Conservation (phyloP, 345 rosid genomes). For the Sonneratia alba region DNA sequence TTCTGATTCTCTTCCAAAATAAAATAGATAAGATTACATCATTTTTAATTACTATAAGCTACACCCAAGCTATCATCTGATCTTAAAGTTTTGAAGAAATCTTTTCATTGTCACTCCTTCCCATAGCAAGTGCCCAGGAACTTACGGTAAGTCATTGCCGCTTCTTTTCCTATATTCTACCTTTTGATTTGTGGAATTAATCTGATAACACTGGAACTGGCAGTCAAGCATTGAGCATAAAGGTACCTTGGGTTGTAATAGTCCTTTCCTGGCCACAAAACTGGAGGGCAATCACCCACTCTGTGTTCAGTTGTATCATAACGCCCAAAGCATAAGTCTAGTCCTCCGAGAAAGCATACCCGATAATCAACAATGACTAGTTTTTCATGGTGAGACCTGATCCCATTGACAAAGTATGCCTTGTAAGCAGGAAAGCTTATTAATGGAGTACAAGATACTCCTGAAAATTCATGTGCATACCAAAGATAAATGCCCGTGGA, state of each 20-base stretch:
- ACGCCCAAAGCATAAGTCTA: constrained; percentile 90
- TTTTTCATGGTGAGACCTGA: constrained; percentile 96
- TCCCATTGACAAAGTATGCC: constrained; percentile 10
- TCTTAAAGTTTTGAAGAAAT: no score
- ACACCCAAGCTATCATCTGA: not conserved
- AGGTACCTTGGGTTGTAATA: constrained; percentile 83
- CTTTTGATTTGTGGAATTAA: not conserved
- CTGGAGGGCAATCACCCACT: constrained; percentile 63
- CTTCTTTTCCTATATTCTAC: not conserved
- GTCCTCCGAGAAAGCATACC: constrained; percentile 83
- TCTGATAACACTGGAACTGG: not conserved
- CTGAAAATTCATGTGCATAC: constrained; percentile 22
- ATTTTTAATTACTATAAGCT: not conserved
- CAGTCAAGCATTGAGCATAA: not conserved
- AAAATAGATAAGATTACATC: not conserved
- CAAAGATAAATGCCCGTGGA: constrained; percentile 72
- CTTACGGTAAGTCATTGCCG: not conserved
- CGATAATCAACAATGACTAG: constrained; percentile 75
- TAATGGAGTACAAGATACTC: not conserved
- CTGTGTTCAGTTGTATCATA: constrained; percentile 70
- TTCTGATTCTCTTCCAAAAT: constrained; percentile 72
- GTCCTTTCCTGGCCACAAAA: constrained; percentile 87
- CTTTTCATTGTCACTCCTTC: no score
- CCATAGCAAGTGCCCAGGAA: not conserved
- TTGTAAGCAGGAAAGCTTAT: not conserved